phyloP scores from a whole-genome alignment of 208 protist species.

The Trypanosoma vivax region DNA sequence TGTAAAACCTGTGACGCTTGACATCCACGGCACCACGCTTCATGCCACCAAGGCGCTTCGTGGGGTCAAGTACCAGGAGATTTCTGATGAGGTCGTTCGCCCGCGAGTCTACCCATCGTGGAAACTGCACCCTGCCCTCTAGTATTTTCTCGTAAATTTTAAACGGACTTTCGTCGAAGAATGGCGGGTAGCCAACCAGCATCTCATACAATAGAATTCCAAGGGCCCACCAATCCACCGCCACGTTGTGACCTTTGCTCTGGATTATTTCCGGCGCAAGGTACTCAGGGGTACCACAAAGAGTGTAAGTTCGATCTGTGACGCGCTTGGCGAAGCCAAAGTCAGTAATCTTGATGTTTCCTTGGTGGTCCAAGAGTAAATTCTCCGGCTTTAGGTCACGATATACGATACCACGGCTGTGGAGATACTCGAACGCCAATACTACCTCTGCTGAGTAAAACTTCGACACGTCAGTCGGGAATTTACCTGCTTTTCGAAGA shows the following conservation, averaged over 20 bases:
- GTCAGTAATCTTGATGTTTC: conserved; percentile 87
- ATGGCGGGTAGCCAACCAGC: conserved; percentile 85
- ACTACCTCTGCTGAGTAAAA: conserved; percentile 91
- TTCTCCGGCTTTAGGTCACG: conserved; percentile 89
- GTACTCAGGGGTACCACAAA: conserved; percentile 84
- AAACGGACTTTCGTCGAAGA: conserved; percentile 89
- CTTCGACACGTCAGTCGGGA: conserved; percentile 87
- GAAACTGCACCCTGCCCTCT: conserved; percentile 74
- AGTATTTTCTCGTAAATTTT: conserved; percentile 92
- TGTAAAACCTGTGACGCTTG: conserved; percentile 96
- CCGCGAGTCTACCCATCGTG: conserved; percentile 70
- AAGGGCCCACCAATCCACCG: conserved; percentile 88
- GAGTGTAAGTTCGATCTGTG: conserved; percentile 72
- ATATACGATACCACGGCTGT: conserved; percentile 78
- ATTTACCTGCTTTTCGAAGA: conserved; percentile 86
- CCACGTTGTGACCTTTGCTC: conserved; percentile 76
- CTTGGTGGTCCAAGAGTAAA: conserved; percentile 66
- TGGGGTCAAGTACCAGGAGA: conserved; percentile 74
- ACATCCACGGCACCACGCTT: conserved; percentile 91
- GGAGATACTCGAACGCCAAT: conserved; percentile 82
- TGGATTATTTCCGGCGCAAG: conserved; percentile 85
- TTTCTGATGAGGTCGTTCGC: conserved; percentile 82
- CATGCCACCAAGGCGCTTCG: conserved; percentile 85
- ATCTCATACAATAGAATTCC: conserved; percentile 89
- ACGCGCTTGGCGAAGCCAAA: conserved; percentile 87